Evolutionary conservation across 2,329 filamentous ascomycete genomes (phyloP).

Genomic region (Trichoderma endophyticum): DNA sequence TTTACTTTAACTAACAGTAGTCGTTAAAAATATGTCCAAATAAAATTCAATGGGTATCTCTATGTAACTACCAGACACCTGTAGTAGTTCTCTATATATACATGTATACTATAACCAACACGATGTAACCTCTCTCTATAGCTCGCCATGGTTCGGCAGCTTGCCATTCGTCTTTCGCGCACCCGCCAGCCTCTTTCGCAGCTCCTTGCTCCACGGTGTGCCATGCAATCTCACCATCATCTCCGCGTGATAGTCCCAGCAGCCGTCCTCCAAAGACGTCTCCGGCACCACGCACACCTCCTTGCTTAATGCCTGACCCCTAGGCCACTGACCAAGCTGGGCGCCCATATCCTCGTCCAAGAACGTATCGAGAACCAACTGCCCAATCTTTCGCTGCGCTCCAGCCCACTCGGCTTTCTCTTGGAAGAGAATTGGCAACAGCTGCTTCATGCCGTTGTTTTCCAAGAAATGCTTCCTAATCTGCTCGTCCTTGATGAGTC

Average conservation of each 20-base stretch:
- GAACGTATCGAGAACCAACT: slow-evolving; percentile 62
- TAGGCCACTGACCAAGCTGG: slow-evolving; percentile 54
- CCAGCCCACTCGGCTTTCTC: slow-evolving; percentile 47
- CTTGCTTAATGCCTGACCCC: slow-evolving; percentile 32
- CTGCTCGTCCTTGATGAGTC: slow-evolving; percentile 51
- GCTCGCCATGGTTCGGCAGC: slow-evolving; percentile 29
- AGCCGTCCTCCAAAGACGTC: slow-evolving; percentile 44
- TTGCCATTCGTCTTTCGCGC: slow-evolving; percentile 30
- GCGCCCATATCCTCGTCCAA: slow-evolving; percentile 65
- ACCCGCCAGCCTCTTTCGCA: slow-evolving; percentile 36
- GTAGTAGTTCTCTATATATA: neutral
- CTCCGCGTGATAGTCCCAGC: slow-evolving; percentile 56
- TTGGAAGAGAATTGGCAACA: slow-evolving; percentile 51
- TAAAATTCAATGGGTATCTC: slow-evolving; percentile 3
- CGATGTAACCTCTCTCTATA: slow-evolving; percentile 29
- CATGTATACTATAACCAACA: neutral
- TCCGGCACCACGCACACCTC: slow-evolving; percentile 35
- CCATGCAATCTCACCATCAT: slow-evolving; percentile 38
- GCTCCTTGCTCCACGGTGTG: slow-evolving; percentile 46
- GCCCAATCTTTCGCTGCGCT: slow-evolving; percentile 52
- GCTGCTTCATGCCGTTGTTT: slow-evolving; percentile 50
- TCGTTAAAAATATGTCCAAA: neutral
- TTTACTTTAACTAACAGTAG: neutral
- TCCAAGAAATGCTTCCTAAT: slow-evolving; percentile 56
- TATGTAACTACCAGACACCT: neutral